A percentile compares a stretch with the other conserved stretches of the same genome.
Conservation (phyloP, 805 yeast genomes). For the Yamadazyma insecticola region DNA sequence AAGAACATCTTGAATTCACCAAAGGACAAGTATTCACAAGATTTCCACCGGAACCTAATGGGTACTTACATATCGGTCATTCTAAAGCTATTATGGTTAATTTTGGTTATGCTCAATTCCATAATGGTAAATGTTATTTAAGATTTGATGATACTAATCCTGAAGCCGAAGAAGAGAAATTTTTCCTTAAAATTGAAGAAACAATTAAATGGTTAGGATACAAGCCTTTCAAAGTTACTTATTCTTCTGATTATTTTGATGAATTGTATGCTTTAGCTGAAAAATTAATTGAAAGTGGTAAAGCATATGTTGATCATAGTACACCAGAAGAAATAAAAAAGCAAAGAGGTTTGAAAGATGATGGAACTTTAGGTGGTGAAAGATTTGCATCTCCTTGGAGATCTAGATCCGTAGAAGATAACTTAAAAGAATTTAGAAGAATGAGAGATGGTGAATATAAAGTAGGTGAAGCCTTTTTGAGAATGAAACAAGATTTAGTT, state of each 20-base stretch:
- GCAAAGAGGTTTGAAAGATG: slow-evolving; percentile 86
- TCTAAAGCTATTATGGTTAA: slow-evolving; percentile 97
- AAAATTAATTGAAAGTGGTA: slow-evolving; percentile 60
- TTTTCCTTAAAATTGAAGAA: slow-evolving; percentile 75
- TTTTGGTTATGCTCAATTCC: slow-evolving; percentile 90
- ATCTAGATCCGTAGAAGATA: slow-evolving; percentile 63
- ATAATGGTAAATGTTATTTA: slow-evolving; percentile 84
- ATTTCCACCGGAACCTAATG: slow-evolving; percentile 99
- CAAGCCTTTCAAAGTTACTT: slow-evolving; percentile 88
- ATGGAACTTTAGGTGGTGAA: slow-evolving; percentile 92
- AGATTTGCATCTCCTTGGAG: slow-evolving; percentile 82
- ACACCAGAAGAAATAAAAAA: slow-evolving; percentile 86
- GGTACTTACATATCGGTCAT: slow-evolving; percentile 95
- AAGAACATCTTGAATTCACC: slow-evolving; percentile 72
- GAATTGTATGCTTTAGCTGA: slow-evolving; percentile 86
- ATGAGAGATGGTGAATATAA: slow-evolving; percentile 88
- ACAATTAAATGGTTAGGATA: slow-evolving; percentile 95
- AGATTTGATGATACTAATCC: slow-evolving; percentile 98
- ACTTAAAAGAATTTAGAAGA: slow-evolving; percentile 73
- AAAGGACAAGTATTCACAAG: slow-evolving; percentile 85
- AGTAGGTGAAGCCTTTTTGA: slow-evolving; percentile 89
- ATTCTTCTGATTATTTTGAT: slow-evolving; percentile 94
- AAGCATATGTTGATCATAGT: slow-evolving; percentile 91
- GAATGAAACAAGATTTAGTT: slow-evolving; percentile 91
- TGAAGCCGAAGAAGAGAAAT: slow-evolving; percentile 94